Base-by-base conservation (phyloP, 108 stramenopile genomes). In the Skeletonema menzelii region DNA sequence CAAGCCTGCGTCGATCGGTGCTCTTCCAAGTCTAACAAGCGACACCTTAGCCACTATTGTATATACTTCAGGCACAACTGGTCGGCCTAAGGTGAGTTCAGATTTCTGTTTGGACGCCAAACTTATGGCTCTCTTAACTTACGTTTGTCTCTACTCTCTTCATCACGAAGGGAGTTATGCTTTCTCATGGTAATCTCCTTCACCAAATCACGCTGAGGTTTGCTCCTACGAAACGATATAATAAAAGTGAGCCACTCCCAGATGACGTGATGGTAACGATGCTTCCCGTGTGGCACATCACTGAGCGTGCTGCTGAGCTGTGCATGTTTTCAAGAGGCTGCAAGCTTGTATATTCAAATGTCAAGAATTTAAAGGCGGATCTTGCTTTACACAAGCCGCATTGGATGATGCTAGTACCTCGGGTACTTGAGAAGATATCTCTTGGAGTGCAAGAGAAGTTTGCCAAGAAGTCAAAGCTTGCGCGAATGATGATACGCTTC, bases 41-140 rank as follows among this genome's bases (percentile, higher is more conserved):
- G 64, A 79, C 15, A 85, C 87, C 34, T 70, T 90, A 2, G 86
- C 87, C 11, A 82, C 79, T 15, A 60, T 90, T 13, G 88, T 90
- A 28, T 90, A 90, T 75, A 90, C 89, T 0, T 80, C 78, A 15
- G 89, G 89, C 10, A 90, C 87, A 10, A 90, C 89, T 14, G 89
- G 89, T 28, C 80, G 79, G 77, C 87, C n/a, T n/a, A n/a, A n/a
- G n/a, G n/a, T n/a, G n/a, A n/a, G n/a, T n/a, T n/a, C n/a, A n/a
- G n/a, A n/a, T n/a, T n/a, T n/a, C n/a, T n/a, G n/a, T n/a, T n/a
- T n/a, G n/a, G n/a, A n/a, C n/a, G n/a, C n/a, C n/a, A n/a, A n/a
- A n/a, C n/a, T n/a, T n/a, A n/a, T n/a, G n/a, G n/a, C n/a, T n/a
- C n/a, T n/a, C n/a, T n/a, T n/a, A n/a, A n/a, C n/a, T n/a, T n/a